A percentile compares a stretch with the other conserved stretches of the same genome.
phyloP scores from a whole-genome alignment of 1,284 basidiomycete species.

The Cryptococcus amylolentus region DNA sequence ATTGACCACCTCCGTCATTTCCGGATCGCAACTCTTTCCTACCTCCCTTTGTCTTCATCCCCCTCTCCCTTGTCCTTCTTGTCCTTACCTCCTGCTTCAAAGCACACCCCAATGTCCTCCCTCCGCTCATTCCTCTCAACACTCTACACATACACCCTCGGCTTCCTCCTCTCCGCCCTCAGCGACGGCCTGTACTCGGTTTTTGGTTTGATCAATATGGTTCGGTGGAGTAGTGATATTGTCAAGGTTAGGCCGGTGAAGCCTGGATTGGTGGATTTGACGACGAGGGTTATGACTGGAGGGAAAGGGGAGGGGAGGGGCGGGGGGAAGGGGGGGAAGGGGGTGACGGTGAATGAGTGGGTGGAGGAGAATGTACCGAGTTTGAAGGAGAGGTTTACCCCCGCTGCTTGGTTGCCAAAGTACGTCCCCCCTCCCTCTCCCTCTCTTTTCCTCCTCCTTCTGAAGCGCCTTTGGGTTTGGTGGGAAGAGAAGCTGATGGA shows the following conservation, averaged over 20 bases:
- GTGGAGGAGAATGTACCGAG: constrained; percentile 41
- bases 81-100: no score
- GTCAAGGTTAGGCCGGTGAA: constrained; percentile 30
- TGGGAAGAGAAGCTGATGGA: no score
- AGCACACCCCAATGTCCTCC: no score
- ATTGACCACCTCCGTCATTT: no score
- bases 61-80: no score
- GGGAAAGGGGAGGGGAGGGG: constrained; percentile 3
- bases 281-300: background rate
- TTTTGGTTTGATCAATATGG: constrained; percentile 35
- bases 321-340: background rate
- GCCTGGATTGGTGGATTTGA: constrained; percentile 15
- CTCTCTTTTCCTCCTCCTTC: no score
- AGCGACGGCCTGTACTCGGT: constrained; percentile 29
- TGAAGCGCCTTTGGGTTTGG: no score
- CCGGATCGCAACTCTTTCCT: no score
- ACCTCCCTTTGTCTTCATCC: no score
- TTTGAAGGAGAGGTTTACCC: constrained; percentile 44
- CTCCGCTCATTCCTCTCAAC: background rate
- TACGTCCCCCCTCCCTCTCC: constrained; percentile 18
- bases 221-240: constrained; percentile 40
- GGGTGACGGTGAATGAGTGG: constrained; percentile 24
- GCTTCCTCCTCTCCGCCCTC: constrained; percentile 17
- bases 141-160: constrained; percentile 1
- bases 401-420: constrained; percentile 50